A percentile compares a stretch with the other conserved stretches of the same genome.
Evolutionary conservation across 805 yeast genomes (phyloP).

Genomic region (Kodamaea restingae): DNA sequence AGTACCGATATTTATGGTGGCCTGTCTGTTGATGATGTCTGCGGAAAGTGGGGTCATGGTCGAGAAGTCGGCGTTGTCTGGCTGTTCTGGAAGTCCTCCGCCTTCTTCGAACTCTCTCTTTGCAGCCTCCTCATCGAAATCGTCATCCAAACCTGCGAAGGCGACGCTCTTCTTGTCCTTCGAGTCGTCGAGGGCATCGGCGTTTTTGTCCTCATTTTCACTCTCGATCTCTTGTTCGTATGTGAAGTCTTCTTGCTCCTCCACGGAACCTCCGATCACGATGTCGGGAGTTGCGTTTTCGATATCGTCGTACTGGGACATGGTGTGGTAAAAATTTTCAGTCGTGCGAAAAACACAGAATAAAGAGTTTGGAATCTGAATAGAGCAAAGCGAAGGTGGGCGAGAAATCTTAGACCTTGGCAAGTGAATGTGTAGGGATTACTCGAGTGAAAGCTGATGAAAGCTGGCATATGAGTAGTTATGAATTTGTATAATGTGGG

Average conservation of each 20-base stretch:
- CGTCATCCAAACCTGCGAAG: slow-evolving; percentile 66
- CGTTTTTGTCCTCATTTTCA: slow-evolving; percentile 40
- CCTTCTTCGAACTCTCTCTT: slow-evolving; percentile 91
- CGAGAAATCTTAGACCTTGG: no score
- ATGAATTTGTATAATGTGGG: no score
- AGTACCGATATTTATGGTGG: slow-evolving; percentile 97
- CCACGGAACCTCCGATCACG: slow-evolving; percentile 59
- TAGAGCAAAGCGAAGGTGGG: no score
- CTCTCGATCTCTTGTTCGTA: slow-evolving; percentile 50
- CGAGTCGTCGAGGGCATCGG: slow-evolving; percentile 19
- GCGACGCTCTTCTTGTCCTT: slow-evolving; percentile 69
- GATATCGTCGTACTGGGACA: slow-evolving; percentile 67
- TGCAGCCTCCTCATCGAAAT: slow-evolving; percentile 71
- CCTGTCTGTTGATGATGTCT: slow-evolving; percentile 97
- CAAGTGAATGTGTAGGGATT: no score
- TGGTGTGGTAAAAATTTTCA: slow-evolving; percentile 20
- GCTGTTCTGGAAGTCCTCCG: slow-evolving; percentile 97
- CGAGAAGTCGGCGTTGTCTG: slow-evolving; percentile 80
- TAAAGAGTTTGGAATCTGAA: no score
- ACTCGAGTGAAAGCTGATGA: no score
- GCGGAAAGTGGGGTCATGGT: slow-evolving; percentile 83
- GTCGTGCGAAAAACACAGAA: background rate
- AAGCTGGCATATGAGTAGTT: no score
- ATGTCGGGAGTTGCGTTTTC: slow-evolving; percentile 84
- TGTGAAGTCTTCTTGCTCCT: slow-evolving; percentile 38